Evolutionary conservation across 2,329 filamentous ascomycete species (phyloP).

Genomic region (Sarocladium oryzae): DNA sequence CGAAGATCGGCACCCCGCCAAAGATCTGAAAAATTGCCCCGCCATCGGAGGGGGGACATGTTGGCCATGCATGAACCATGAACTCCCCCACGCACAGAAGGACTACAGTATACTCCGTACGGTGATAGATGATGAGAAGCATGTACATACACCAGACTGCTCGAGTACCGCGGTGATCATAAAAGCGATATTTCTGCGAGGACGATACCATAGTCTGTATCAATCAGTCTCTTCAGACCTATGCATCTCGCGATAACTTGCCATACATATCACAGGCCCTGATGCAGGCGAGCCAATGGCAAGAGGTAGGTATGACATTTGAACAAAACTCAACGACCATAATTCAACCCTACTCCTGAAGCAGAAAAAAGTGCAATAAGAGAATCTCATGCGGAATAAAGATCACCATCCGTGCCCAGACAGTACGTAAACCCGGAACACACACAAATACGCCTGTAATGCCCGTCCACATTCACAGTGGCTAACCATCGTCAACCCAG

Average conservation of each 20-base stretch:
- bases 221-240: too few species aligned
- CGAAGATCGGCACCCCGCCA: slow-evolving; percentile 21
- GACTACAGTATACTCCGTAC: too few species aligned
- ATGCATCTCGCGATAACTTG: too few species aligned
- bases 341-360: neutral
- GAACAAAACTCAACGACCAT: neutral
- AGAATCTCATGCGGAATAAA: neutral
- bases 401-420: neutral
- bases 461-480: neutral
- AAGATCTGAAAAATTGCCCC: slow-evolving; percentile 16
- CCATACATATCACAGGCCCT: too few species aligned
- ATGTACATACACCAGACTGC: too few species aligned
- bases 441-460: neutral
- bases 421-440: neutral
- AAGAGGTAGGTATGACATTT: neutral
- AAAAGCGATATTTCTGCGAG: too few species aligned
- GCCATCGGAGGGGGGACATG: slow-evolving; percentile 27
- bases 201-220: too few species aligned
- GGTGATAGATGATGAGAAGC: too few species aligned
- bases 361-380: neutral
- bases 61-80: too few species aligned
- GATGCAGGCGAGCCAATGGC: too few species aligned
- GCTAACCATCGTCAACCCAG: neutral
- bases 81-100: too few species aligned
- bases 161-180: too few species aligned